Percentiles rank a stretch among this genome's conserved stretches.
phyloP scores from a whole-genome alignment of 768 basidiomycete species.

The Lactarius pseudohatsudake region DNA sequence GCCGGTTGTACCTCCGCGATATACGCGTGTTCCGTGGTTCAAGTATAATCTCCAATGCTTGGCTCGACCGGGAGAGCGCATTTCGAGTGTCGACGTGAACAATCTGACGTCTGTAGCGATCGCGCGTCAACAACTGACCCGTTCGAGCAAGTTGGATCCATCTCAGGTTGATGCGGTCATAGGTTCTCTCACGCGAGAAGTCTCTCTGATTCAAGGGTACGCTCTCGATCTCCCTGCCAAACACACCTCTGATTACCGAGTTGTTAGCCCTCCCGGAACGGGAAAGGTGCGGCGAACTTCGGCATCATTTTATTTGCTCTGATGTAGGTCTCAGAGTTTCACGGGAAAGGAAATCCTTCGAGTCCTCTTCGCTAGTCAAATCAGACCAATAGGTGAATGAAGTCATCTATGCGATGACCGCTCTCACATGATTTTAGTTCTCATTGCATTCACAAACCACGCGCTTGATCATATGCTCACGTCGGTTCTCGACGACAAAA shows the following conservation, averaged over 20 bases:
- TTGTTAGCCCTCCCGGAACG: slow-evolving; percentile 69
- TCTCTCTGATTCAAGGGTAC: slow-evolving; percentile 73
- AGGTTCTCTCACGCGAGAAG: slow-evolving; percentile 55
- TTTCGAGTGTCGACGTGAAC: slow-evolving; percentile 41
- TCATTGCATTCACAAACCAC: slow-evolving; percentile 75
- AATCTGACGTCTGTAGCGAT: slow-evolving; percentile 45
- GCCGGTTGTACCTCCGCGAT: slow-evolving; percentile 12
- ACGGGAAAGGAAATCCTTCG: slow-evolving; percentile 70
- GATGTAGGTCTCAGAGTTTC: slow-evolving; percentile 46
- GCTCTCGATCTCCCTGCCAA: slow-evolving; percentile 14
- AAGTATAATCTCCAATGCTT: slow-evolving; percentile 55
- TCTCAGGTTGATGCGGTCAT: slow-evolving; percentile 73
- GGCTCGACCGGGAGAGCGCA: slow-evolving; percentile 35
- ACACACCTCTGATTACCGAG: neutral
- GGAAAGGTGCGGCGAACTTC: slow-evolving; percentile 54
- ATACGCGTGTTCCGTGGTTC: slow-evolving; percentile 47
- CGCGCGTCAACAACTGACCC: slow-evolving; percentile 48
- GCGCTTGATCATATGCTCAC: slow-evolving; percentile 72
- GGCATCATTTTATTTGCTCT: neutral
- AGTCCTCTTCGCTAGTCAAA: slow-evolving; percentile 53
- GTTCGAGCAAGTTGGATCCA: slow-evolving; percentile 57
- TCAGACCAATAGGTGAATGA: slow-evolving; percentile 48
- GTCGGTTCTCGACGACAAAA: slow-evolving; percentile 60
- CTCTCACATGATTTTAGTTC: slow-evolving; percentile 30
- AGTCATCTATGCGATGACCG: neutral